Conservation (phyloP, 345 rosid genomes). For the Hevea brasiliensis region DNA sequence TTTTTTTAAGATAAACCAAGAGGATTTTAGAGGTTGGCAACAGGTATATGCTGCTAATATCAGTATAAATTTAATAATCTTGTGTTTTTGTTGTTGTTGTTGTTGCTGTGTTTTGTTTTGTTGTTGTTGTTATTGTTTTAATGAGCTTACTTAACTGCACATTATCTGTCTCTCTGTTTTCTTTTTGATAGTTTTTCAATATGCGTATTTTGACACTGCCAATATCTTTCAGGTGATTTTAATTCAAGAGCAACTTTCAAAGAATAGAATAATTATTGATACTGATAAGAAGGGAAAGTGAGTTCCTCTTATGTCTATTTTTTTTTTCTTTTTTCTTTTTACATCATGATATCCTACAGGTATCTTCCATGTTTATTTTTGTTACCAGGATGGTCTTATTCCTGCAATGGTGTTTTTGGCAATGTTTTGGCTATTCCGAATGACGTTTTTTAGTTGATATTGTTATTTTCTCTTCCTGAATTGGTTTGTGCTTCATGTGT, state of each 20-base stretch:
- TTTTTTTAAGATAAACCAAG: not conserved
- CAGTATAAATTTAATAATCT: not conserved
- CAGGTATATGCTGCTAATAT: not conserved
- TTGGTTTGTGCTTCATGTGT: conserved; percentile 4
- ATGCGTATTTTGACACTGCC: not conserved
- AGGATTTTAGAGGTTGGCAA: not conserved
- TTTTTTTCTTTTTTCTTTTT: conserved; percentile 4
- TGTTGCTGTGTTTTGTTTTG: not conserved
- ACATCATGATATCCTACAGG: not conserved
- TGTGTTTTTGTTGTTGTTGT: not conserved
- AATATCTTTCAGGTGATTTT: conserved; percentile 68
- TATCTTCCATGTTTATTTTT: not conserved
- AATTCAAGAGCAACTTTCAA: conserved; percentile 95
- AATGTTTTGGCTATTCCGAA: not conserved
- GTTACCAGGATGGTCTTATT: not conserved
- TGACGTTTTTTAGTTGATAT: not conserved
- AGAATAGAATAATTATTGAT: conserved; percentile 90
- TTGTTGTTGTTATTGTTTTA: not conserved
- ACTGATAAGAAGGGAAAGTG: conserved; percentile 92
- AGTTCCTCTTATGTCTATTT: conserved; percentile 43
- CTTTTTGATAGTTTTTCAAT: not conserved
- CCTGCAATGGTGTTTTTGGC: not conserved
- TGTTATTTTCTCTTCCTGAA: not conserved
- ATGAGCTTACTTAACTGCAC: not conserved
- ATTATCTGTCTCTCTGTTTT: not conserved